Conservation (phyloP, 352 stramenopile species). For the Discostella stelligera region DNA sequence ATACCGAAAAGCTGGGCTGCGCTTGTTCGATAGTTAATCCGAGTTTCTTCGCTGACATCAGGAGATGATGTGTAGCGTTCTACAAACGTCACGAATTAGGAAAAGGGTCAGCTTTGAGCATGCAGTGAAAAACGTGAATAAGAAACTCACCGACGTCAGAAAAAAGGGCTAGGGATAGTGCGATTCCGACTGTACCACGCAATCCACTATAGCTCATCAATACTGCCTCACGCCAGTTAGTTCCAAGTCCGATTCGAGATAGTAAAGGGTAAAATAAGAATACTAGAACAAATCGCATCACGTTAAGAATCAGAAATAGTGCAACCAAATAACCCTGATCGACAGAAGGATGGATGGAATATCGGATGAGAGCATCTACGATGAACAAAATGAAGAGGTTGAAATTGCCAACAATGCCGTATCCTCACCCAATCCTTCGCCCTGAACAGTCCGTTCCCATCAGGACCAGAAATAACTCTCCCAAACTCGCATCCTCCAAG, state of each 20-base stretch:
- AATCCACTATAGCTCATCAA: slow-evolving; percentile 80
- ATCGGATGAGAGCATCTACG: neutral
- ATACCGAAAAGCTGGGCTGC: slow-evolving; percentile 58
- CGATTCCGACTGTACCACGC: slow-evolving; percentile 79
- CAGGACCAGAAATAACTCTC: slow-evolving; percentile 2
- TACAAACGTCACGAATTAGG: no score
- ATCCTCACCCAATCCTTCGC: slow-evolving; percentile 6
- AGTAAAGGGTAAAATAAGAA: slow-evolving; percentile 64
- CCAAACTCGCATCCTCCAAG: slow-evolving; percentile 59
- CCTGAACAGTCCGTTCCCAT: neutral
- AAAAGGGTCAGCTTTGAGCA: no score
- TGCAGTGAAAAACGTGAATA: neutral
- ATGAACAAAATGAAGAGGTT: neutral
- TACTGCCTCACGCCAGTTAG: slow-evolving; percentile 37
- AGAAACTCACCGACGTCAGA: slow-evolving; percentile 49
- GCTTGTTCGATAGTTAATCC: slow-evolving; percentile 25
- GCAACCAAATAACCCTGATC: slow-evolving; percentile 64
- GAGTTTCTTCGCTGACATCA: slow-evolving; percentile 16
- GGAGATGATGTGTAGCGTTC: slow-evolving; percentile 7
- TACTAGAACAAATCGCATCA: slow-evolving; percentile 67
- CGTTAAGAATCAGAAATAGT: slow-evolving; percentile 63
- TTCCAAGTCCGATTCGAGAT: slow-evolving; percentile 20
- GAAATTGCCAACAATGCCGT: neutral
- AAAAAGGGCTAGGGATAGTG: slow-evolving; percentile 74
- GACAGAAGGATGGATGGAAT: no score